These are phyloP conservation scores for Saccharomycopsis sp. DNA, from an alignment of 805 yeast genomes.

Conservation along the genomic window DNA sequence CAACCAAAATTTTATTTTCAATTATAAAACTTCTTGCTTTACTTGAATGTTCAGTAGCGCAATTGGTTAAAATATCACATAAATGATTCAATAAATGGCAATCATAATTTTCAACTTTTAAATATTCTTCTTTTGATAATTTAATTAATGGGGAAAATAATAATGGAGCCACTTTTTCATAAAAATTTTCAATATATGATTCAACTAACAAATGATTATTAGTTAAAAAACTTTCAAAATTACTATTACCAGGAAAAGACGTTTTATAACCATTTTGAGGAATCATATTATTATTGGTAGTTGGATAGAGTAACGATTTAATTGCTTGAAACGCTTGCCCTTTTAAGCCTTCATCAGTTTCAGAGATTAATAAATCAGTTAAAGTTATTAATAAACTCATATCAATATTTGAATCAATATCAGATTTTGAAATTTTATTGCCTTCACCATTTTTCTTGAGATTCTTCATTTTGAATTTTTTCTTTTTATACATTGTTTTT, in stretches of 20 bases:
- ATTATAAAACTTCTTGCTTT: constrained; percentile 54
- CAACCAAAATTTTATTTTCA: constrained; percentile 45
- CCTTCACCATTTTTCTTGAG: neutral
- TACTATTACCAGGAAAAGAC: neutral
- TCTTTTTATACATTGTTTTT: neutral
- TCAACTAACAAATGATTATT: neutral
- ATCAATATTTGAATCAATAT: constrained; percentile 5
- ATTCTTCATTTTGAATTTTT: neutral
- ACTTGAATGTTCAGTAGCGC: constrained; percentile 48
- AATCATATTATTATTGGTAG: constrained; percentile 4
- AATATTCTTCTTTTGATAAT: constrained; percentile 18
- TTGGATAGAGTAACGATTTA: constrained; percentile 60
- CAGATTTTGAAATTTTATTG: neutral
- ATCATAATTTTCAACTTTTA: constrained; percentile 1
- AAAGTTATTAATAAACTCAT: constrained; percentile 40
- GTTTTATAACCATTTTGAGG: neutral
- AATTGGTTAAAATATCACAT: constrained; percentile 62
- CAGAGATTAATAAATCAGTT: constrained; percentile 50
- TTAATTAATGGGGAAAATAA: constrained; percentile 39
- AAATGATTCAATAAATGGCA: constrained; percentile 26
- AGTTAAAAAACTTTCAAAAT: neutral
- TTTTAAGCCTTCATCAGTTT: constrained; percentile 59
- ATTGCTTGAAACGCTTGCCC: constrained; percentile 81
- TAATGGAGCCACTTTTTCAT: constrained; percentile 47
- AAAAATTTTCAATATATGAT: constrained; percentile 47